These are phyloP conservation scores for Leishmania gerbilli DNA, from an alignment of 208 protist genomes.

Conservation along the genomic window DNA sequence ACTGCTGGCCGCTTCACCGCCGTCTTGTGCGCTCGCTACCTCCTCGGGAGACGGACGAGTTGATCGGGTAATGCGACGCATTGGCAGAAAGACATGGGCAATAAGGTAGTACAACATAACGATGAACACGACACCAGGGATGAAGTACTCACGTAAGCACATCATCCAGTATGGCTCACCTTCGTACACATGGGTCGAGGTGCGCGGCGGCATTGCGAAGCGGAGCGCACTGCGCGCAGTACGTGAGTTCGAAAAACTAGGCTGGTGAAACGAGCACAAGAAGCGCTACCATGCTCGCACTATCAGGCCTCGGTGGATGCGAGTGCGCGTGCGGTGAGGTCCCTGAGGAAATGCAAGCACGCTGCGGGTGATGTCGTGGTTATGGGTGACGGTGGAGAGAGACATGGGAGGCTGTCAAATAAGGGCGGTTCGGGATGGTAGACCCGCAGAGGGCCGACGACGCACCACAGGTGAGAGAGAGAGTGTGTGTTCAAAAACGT, in stretches of 20 bases:
- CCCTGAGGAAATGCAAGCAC: neutral
- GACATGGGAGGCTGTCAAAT: neutral
- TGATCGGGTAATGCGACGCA: constrained; percentile 38
- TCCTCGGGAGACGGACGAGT: constrained; percentile 19
- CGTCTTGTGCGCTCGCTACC: neutral
- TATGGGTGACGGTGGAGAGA: neutral
- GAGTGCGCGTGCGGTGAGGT: neutral
- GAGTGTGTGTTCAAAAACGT: neutral
- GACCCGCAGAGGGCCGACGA: neutral
- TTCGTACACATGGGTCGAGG: constrained; percentile 15
- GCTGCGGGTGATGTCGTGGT: neutral
- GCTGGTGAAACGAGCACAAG: neutral
- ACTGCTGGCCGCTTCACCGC: neutral
- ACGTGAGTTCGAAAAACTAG: too few relatives aligned
- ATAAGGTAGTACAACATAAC: constrained; percentile 53
- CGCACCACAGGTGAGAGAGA: neutral
- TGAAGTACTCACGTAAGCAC: constrained; percentile 63
- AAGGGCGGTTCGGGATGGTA: neutral
- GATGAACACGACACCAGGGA: constrained; percentile 54
- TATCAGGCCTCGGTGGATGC: neutral
- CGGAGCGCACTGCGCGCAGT: neutral
- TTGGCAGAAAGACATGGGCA: constrained; percentile 42
- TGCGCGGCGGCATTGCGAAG: neutral
- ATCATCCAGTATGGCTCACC: constrained; percentile 47
- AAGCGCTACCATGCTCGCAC: neutral